Percentiles rank a stretch among this genome's conserved stretches.
Conservation (phyloP, 2,329 filamentous ascomycete species). For the Xylariales sp. region DNA sequence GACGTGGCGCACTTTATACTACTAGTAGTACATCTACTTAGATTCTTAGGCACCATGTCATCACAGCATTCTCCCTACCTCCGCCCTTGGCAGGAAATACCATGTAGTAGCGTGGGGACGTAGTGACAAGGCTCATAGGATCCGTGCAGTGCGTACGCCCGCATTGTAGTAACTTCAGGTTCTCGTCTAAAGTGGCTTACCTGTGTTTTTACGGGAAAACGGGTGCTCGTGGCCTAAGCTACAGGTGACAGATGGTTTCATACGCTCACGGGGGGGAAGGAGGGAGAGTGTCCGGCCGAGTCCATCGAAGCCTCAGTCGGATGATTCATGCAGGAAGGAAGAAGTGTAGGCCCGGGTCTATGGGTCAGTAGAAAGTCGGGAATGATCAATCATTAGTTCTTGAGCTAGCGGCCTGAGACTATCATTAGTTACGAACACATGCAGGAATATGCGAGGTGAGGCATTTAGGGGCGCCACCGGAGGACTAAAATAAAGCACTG, state of each 20-base stretch:
- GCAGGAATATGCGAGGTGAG: background rate
- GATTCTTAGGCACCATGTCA: background rate
- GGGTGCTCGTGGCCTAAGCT: background rate
- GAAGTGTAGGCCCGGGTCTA: background rate
- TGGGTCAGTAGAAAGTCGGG: slow-evolving; percentile 6
- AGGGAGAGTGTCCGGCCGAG: slow-evolving; percentile 16
- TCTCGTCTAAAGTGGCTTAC: slow-evolving; percentile 1
- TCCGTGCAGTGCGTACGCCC: background rate
- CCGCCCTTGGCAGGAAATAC: background rate
- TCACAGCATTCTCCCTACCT: background rate
- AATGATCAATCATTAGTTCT: slow-evolving; percentile 10
- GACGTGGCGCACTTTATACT: background rate
- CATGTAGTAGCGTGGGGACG: background rate
- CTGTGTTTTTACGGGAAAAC: background rate
- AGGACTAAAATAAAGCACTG: background rate
- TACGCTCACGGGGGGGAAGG: slow-evolving; percentile 7
- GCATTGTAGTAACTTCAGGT: background rate
- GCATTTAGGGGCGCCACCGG: slow-evolving; percentile 9
- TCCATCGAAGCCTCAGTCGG: slow-evolving; percentile 23
- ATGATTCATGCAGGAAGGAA: slow-evolving; percentile 23
- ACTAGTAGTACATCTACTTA: background rate
- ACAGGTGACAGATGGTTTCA: slow-evolving; percentile 4
- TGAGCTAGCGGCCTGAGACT: background rate
- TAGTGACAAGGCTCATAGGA: background rate
- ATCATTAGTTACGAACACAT: background rate